These are phyloP conservation scores for Podospora tetraspora DNA, from an alignment of 495 filamentous ascomycete genomes.

Conservation along the genomic window DNA sequence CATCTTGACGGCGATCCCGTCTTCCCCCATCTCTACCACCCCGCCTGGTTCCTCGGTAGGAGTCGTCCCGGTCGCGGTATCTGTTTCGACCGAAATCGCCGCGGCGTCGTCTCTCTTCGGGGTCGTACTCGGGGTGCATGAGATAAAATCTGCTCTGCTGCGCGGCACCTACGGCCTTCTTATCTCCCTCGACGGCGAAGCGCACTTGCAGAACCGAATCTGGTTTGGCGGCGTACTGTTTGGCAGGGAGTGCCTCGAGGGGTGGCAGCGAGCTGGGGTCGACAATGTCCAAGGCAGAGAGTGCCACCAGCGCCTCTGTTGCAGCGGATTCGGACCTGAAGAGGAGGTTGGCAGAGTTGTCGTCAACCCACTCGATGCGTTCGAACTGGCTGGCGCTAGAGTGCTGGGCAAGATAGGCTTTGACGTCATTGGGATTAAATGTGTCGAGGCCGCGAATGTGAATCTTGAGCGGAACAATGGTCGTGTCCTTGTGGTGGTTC, in stretches of 20 bases:
- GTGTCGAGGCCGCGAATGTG: conserved; percentile 79
- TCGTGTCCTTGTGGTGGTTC: conserved; percentile 19
- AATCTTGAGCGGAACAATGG: conserved; percentile 57
- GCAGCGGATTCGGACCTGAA: conserved; percentile 67
- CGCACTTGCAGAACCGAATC: conserved; percentile 66
- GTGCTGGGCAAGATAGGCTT: conserved; percentile 61
- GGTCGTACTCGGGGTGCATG: conserved; percentile 82
- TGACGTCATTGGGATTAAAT: conserved; percentile 71
- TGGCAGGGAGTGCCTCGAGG: conserved; percentile 55
- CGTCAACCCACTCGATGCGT: conserved; percentile 90
- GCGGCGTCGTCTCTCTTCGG: conserved; percentile 59
- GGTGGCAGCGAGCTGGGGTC: conserved; percentile 43
- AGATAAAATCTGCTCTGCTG: conserved; percentile 86
- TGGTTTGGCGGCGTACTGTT: conserved; percentile 57
- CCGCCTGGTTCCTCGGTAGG: conserved; percentile 53
- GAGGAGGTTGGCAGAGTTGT: conserved; percentile 79
- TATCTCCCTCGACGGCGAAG: conserved; percentile 67
- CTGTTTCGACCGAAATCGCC: conserved; percentile 39
- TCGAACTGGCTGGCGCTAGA: conserved; percentile 49
- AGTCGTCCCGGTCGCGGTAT: conserved; percentile 55
- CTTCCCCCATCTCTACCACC: conserved; percentile 53
- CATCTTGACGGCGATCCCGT: conserved; percentile 43
- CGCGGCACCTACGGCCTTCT: conserved; percentile 69
- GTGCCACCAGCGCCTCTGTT: conserved; percentile 59
- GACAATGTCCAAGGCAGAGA: conserved; percentile 45